A percentile compares a stretch with the other conserved stretches of the same genome.
These are phyloP conservation scores for Colletotrichum sp. DNA, from an alignment of 2,329 filamentous ascomycete species.

Conservation along the genomic window DNA sequence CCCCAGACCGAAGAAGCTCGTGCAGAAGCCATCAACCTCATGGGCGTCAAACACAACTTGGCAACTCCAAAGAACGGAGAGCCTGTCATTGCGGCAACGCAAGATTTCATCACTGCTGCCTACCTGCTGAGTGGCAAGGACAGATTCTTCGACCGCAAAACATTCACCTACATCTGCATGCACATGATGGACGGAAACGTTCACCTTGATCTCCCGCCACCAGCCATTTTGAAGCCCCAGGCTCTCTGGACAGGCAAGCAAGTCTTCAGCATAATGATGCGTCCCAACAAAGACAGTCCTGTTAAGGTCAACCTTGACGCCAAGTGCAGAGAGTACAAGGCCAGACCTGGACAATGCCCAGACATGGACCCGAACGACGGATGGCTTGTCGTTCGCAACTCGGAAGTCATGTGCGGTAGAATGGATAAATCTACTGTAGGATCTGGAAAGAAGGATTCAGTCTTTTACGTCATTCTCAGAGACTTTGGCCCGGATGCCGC, in stretches of 20 bases:
- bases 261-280: conserved; percentile 89
- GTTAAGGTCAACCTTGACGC: conserved; percentile 93
- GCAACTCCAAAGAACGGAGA: conserved; percentile 97
- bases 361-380: conserved; percentile 87
- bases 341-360: conserved; percentile 59
- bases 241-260: conserved; percentile 97
- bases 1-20: conserved; percentile 97
- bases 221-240: conserved; percentile 84
- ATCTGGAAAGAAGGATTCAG: conserved; percentile 94
- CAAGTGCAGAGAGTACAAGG: conserved; percentile 81
- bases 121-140: conserved; percentile 93
- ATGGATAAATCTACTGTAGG: conserved; percentile 99
- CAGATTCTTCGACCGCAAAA: conserved; percentile 85
- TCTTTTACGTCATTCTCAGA: conserved; percentile 95
- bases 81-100: conserved; percentile 97
- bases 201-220: conserved; percentile 83
- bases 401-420: conserved; percentile 93
- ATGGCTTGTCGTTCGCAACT: conserved; percentile 93
- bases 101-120: conserved; percentile 97
- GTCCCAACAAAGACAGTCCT: conserved; percentile 81
- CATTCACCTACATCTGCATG: conserved; percentile 88
- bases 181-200: conserved; percentile 89
- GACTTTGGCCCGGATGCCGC: conserved; percentile 92
- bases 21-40: conserved; percentile 92
- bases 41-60: conserved; percentile 97